Base-by-base conservation (phyloP, 768 basidiomycete species). In the Mycena metata region DNA sequence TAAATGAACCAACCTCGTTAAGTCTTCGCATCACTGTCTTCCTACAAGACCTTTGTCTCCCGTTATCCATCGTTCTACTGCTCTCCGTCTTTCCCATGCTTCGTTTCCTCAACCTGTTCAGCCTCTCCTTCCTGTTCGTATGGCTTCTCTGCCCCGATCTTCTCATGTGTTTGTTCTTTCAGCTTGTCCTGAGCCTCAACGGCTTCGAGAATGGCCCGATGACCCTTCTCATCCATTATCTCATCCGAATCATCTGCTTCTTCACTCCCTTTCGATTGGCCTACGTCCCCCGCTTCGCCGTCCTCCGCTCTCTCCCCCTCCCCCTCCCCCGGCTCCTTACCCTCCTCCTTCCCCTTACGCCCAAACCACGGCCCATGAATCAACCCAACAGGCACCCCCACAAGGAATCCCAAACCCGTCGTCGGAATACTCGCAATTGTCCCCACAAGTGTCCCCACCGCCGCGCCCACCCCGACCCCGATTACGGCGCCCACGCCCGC, bases 361-460 rank as follows among this genome's bases (percentile, higher is more conserved):
- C 63, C 46, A 57, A 57, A 46, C 63, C 63, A 64, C 45, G 63
- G 63, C 63, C 63, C 63, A 64, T 64, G 63, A 57, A 64, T 64
- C 63, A 55, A 64, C 24, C 63, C 63, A 49, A 57, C 63, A 47
- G 63, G 63, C 21, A 64, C 63, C 5, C 63, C 63, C 54, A 64
- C 63, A 39, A 64, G 33, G 19, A 64, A 39, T 24, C 63, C 63
- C 45, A 64, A 17, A 2, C 54, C 63, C 24, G 63, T 64, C 46
- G 55, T 64, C 55, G 63, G 63, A 30, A 64, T 17, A 64, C 45
- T 64, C 63, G 55, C 63, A 64, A 64, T 57, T 21, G 63, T 46
- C 16, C 63, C 63, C 39, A 64, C 63, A 49, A 64, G 54, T 30
- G 63, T 64, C 16, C 63, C 63, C 45, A 64, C 63, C 35, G 30